Evolutionary conservation across 805 yeast species (phyloP).

Genomic region (Pichia nakasei): DNA sequence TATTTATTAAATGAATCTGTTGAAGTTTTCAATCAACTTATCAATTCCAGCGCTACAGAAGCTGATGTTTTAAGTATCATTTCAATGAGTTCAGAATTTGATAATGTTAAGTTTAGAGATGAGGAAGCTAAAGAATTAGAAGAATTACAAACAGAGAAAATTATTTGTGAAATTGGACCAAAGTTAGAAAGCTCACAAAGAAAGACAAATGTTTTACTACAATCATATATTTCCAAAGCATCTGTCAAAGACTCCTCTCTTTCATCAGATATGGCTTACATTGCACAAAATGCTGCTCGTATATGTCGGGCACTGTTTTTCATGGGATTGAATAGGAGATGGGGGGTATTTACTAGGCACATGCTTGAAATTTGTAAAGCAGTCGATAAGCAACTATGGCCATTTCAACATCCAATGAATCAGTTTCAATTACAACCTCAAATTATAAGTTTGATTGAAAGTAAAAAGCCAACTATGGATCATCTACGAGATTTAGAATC

Average conservation of each 20-base stretch:
- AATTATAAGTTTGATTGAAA: conserved; percentile 51
- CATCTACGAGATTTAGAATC: conserved; percentile 63
- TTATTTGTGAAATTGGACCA: conserved; percentile 79
- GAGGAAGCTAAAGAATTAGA: conserved; percentile 78
- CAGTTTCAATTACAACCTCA: conserved; percentile 77
- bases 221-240: conserved; percentile 77
- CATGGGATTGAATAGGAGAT: conserved; percentile 77
- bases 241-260: conserved; percentile 70
- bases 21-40: conserved; percentile 79
- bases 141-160: conserved; percentile 44
- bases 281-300: conserved; percentile 92
- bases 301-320: conserved; percentile 85
- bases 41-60: conserved; percentile 79
- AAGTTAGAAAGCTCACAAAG: conserved; percentile 68
- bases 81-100: conserved; percentile 90
- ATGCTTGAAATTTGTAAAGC: conserved; percentile 80
- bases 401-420: conserved; percentile 78
- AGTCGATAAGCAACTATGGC: conserved; percentile 79
- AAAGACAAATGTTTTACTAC: conserved; percentile 80
- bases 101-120: conserved; percentile 76
- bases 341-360: conserved; percentile 77
- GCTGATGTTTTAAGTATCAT: conserved; percentile 86
- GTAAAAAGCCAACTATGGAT: conserved; percentile 62
- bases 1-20: conserved; percentile 77
- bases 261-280: conserved; percentile 80